Evolutionary conservation across 805 yeast species (phyloP).

Genomic region (Lipomyces oligophaga): DNA sequence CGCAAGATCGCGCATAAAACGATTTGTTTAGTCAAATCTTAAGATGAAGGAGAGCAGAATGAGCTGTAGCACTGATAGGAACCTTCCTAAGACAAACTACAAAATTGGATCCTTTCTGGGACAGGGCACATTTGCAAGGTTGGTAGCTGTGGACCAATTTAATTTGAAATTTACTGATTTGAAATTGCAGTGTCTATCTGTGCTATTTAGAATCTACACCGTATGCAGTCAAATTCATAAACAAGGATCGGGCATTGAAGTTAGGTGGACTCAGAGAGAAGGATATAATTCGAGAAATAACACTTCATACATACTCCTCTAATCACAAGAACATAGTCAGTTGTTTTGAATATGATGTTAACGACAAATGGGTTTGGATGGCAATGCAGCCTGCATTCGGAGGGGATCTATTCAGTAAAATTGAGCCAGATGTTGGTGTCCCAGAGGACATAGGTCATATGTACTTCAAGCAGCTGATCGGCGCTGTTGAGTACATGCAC

Average conservation of each 20-base stretch:
- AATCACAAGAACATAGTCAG: constrained; percentile 57
- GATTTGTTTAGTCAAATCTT: no score
- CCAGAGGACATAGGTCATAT: constrained; percentile 64
- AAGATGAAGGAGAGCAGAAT: no score
- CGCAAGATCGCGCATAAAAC: no score
- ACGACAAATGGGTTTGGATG: constrained; percentile 58
- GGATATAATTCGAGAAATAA: constrained; percentile 50
- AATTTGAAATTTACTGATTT: neutral
- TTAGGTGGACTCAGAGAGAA: constrained; percentile 32
- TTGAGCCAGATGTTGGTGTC: constrained; percentile 70
- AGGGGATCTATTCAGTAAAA: constrained; percentile 75
- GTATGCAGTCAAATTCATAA: constrained; percentile 57
- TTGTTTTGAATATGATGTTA: constrained; percentile 52
- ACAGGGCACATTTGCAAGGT: constrained; percentile 64
- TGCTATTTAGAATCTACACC: no score
- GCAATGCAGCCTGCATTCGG: constrained; percentile 66
- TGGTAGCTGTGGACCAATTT: constrained; percentile 25
- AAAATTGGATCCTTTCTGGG: constrained; percentile 53
- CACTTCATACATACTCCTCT: constrained; percentile 56
- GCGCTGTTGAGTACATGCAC: constrained; percentile 60
- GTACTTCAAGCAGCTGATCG: constrained; percentile 61
- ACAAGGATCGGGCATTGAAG: constrained; percentile 38
- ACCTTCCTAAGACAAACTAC: no score
- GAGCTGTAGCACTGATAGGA: no score
- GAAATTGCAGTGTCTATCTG: constrained; percentile 44